Evolutionary conservation across 2,329 filamentous ascomycete species (phyloP).

Genomic region (Mollisia scopiformis): DNA sequence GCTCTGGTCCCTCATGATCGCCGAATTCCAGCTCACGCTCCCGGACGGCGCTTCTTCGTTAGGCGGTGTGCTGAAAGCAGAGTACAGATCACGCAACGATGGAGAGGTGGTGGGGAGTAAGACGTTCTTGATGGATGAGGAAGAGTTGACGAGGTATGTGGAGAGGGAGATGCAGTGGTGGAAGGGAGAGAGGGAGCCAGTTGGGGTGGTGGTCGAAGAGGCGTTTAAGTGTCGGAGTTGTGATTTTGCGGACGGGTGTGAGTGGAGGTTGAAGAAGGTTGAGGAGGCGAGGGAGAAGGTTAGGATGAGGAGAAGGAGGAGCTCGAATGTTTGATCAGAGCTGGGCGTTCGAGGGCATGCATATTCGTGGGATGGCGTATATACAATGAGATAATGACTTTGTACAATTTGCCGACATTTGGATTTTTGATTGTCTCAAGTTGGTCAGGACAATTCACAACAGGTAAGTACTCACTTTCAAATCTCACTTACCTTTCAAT

Average conservation of each 20-base stretch:
- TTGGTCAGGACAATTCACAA: too few species aligned
- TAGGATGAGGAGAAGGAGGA: constrained; percentile 22
- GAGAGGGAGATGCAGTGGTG: constrained; percentile 81
- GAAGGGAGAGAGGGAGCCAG: constrained; percentile 72
- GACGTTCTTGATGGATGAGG: constrained; percentile 67
- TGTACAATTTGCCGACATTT: not conserved
- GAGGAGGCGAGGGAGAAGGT: constrained; percentile 49
- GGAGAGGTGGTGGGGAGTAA: constrained; percentile 59
- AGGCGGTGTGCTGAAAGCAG: constrained; percentile 58
- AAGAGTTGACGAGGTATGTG: constrained; percentile 68
- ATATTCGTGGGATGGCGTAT: not conserved
- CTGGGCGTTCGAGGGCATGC: not conserved
- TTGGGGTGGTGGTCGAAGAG: constrained; percentile 80
- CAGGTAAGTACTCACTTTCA: too few species aligned
- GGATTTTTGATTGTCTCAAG: too few species aligned
- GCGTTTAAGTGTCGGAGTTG: constrained; percentile 87
- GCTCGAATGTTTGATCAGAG: constrained; percentile 5
- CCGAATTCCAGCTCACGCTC: constrained; percentile 53
- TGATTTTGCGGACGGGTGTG: constrained; percentile 79
- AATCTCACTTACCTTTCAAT: too few species aligned
- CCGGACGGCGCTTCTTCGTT: constrained; percentile 56
- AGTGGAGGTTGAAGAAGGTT: constrained; percentile 75
- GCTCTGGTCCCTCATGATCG: constrained; percentile 66
- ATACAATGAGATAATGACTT: not conserved
- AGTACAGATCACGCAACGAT: constrained; percentile 51